Conservation (phyloP, 176 grass and related monocot species). For the Oryza meyeriana region DNA sequence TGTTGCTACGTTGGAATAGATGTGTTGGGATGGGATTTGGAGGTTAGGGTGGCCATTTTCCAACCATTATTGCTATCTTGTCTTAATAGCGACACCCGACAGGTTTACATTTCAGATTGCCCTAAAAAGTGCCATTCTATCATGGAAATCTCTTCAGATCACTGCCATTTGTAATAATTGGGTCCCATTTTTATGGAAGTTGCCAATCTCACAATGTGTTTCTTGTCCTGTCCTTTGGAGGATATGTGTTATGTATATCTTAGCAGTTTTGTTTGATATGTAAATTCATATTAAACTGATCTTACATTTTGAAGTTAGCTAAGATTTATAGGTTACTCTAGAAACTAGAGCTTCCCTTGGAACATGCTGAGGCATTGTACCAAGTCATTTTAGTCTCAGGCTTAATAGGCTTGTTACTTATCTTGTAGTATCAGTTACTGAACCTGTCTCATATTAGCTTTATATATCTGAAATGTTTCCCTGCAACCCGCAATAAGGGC, state of each 20-base stretch:
- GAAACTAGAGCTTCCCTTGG: not conserved
- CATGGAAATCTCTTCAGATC: not conserved
- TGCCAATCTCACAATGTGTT: not conserved
- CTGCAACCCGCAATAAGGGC: not conserved
- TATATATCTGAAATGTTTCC: not conserved
- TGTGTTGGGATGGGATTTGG: not conserved
- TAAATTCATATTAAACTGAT: not conserved
- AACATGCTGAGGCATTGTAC: not conserved
- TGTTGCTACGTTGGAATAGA: not conserved
- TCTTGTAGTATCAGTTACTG: not conserved
- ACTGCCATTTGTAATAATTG: not conserved
- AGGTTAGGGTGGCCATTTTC: not conserved
- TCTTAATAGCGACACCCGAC: not conserved
- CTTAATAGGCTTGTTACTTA: not conserved
- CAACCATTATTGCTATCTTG: not conserved
- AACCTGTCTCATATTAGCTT: not conserved
- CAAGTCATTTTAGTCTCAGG: not conserved
- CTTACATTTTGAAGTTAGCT: slow-evolving; percentile 6
- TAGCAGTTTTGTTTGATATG: not conserved
- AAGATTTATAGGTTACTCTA: not conserved
- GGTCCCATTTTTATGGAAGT: not conserved
- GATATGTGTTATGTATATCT: not conserved
- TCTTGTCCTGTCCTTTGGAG: not conserved
- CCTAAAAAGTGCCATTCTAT: not conserved
- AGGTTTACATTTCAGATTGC: not conserved